Conservation (phyloP, 1,284 basidiomycete genomes). For the Marasmius fiardii region DNA sequence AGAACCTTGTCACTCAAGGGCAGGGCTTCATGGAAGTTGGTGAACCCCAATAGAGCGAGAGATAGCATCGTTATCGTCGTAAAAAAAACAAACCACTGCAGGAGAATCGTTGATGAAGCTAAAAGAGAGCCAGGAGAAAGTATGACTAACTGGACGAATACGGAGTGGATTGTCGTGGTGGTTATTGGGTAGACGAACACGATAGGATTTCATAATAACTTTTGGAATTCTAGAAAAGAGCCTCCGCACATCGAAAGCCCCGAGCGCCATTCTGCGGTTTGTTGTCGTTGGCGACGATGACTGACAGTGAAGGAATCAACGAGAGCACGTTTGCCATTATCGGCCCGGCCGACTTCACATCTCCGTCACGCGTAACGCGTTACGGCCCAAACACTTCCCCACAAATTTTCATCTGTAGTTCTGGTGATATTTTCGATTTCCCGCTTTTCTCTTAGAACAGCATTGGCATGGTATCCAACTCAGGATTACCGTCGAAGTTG, state of each 20-base stretch:
- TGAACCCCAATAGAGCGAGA: constrained; percentile 72
- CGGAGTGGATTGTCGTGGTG: constrained; percentile 68
- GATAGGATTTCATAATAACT: constrained; percentile 54
- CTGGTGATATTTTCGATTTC: too few relatives aligned
- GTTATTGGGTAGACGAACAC: constrained; percentile 49
- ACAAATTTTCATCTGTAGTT: too few relatives aligned
- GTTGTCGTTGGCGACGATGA: not conserved
- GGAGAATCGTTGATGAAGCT: constrained; percentile 1
- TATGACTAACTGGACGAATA: constrained; percentile 62
- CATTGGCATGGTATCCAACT: too few relatives aligned
- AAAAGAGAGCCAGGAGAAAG: constrained; percentile 6
- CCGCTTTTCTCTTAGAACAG: too few relatives aligned
- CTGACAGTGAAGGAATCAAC: not conserved
- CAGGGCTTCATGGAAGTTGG: constrained; percentile 59
- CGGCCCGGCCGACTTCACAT: too few relatives aligned
- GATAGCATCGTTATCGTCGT: constrained; percentile 62
- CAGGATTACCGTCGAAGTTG: too few relatives aligned
- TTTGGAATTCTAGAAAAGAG: not conserved
- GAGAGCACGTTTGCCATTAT: too few relatives aligned
- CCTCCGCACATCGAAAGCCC: not conserved
- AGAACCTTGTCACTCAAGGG: constrained; percentile 82
- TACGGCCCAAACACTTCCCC: too few relatives aligned
- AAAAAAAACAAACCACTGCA: constrained; percentile 72
- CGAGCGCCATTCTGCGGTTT: not conserved
- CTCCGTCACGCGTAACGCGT: too few relatives aligned